A percentile compares a stretch with the other conserved stretches of the same genome.
phyloP scores from a whole-genome alignment of 345 rosid species.

The Euclidium syriacum region DNA sequence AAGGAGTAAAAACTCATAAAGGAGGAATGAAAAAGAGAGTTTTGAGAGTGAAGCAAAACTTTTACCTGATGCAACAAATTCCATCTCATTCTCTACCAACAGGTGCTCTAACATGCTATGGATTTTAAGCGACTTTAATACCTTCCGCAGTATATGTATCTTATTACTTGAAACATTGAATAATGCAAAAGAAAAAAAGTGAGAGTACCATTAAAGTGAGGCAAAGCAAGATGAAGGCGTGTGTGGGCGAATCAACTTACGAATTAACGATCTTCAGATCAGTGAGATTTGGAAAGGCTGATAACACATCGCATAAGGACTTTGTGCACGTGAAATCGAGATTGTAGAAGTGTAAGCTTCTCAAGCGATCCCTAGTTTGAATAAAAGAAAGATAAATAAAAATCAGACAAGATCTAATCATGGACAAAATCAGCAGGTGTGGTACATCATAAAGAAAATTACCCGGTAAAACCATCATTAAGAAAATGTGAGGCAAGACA shows the following conservation, averaged over 20 bases:
- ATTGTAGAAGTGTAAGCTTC: slow-evolving; percentile 65
- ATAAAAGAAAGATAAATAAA: slow-evolving; percentile 7
- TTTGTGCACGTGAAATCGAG: slow-evolving; percentile 52
- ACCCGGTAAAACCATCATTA: neutral
- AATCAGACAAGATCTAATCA: neutral
- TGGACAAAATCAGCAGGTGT: neutral
- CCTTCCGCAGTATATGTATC: slow-evolving; percentile 47
- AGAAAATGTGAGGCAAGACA: slow-evolving; percentile 47
- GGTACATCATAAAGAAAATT: neutral
- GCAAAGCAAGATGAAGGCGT: too few relatives aligned
- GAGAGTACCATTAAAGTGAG: too few relatives aligned
- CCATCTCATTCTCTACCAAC: slow-evolving; percentile 51
- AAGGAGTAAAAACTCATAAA: too few relatives aligned
- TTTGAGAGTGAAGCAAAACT: neutral
- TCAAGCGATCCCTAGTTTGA: slow-evolving; percentile 43
- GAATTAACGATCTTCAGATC: slow-evolving; percentile 76
- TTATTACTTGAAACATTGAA: slow-evolving; percentile 23
- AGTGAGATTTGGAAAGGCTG: slow-evolving; percentile 55
- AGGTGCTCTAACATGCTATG: slow-evolving; percentile 58
- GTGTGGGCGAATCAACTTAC: too few relatives aligned
- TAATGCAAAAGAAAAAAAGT: neutral
- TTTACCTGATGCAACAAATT: slow-evolving; percentile 46
- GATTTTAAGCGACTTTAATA: slow-evolving; percentile 46
- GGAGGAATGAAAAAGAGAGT: slow-evolving; percentile 2
- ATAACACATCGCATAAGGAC: slow-evolving; percentile 48